phyloP scores from a whole-genome alignment of 768 basidiomycete genomes.

The Mycena indigotica region DNA sequence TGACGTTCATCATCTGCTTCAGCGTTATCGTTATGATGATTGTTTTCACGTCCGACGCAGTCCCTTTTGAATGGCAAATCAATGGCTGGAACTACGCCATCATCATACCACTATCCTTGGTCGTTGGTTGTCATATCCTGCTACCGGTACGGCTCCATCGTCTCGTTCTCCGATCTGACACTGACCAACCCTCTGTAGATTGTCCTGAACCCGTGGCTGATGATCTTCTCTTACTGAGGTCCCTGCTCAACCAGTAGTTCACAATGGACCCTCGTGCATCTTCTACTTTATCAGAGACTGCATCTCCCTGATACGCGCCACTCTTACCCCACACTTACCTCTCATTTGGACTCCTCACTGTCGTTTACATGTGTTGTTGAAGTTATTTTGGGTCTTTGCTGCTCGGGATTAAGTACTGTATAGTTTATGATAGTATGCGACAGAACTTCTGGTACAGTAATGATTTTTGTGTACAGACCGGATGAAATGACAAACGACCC shows the following conservation, averaged over 20 bases:
- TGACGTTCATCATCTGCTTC: conserved; percentile 67
- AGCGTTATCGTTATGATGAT: conserved; percentile 60
- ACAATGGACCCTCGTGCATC: no score
- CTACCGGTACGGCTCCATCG: conserved; percentile 58
- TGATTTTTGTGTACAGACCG: no score
- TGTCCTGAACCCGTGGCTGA: conserved; percentile 83
- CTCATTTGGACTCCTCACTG: no score
- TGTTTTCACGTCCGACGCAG: conserved; percentile 53
- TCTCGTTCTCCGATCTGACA: conserved; percentile 1
- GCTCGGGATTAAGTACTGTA: no score
- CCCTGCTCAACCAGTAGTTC: background rate
- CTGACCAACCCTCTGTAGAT: conserved; percentile 42
- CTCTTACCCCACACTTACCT: no score
- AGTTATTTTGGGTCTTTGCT: no score
- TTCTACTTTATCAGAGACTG: no score
- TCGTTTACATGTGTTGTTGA: no score
- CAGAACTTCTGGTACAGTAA: no score
- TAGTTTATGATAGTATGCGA: no score
- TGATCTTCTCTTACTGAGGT: conserved; percentile 70
- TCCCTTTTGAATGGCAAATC: conserved; percentile 72
- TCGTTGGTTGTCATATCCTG: conserved; percentile 68
- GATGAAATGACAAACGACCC: no score
- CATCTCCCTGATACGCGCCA: no score
- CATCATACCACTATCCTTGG: conserved; percentile 70
- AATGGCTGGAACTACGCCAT: conserved; percentile 67